These are phyloP conservation scores for Stagonosporopsis vannaccii DNA, from an alignment of 2,329 filamentous ascomycete genomes.

Conservation along the genomic window DNA sequence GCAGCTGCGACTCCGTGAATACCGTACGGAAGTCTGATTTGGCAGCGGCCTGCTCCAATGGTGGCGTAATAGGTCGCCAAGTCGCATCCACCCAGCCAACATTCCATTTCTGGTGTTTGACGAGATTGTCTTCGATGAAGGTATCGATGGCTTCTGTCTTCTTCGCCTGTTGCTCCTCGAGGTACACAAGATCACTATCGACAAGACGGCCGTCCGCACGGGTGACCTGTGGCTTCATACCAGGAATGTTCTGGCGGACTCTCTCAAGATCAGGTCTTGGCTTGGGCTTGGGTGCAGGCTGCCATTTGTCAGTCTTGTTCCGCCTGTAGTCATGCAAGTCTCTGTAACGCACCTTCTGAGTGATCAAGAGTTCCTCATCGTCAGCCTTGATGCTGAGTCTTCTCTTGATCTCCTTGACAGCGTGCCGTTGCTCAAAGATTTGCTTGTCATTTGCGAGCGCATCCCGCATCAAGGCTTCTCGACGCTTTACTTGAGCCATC, in stretches of 20 bases:
- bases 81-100: constrained; percentile 88
- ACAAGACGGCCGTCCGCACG: constrained; percentile 72
- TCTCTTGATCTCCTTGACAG: constrained; percentile 87
- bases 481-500: constrained; percentile 76
- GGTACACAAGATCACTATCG: constrained; percentile 78
- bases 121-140: constrained; percentile 85
- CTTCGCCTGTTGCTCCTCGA: constrained; percentile 80
- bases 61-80: constrained; percentile 81
- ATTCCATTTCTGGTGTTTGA: constrained; percentile 92
- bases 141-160: constrained; percentile 80
- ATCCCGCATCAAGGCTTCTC: constrained; percentile 81
- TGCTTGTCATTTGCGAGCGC: constrained; percentile 75
- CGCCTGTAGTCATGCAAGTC: not conserved
- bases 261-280: constrained; percentile 66
- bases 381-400: constrained; percentile 88
- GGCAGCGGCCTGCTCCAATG: constrained; percentile 61
- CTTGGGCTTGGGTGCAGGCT: constrained; percentile 55
- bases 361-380: constrained; percentile 84
- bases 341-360: constrained; percentile 77
- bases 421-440: constrained; percentile 82
- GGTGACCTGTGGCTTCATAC: constrained; percentile 55
- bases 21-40: constrained; percentile 51
- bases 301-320: constrained; percentile 32
- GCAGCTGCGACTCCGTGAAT: constrained; percentile 50
- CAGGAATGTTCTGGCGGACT: constrained; percentile 72